phyloP scores from a whole-genome alignment of 305 asterid genomes.

The Fraxinus latifolia region DNA sequence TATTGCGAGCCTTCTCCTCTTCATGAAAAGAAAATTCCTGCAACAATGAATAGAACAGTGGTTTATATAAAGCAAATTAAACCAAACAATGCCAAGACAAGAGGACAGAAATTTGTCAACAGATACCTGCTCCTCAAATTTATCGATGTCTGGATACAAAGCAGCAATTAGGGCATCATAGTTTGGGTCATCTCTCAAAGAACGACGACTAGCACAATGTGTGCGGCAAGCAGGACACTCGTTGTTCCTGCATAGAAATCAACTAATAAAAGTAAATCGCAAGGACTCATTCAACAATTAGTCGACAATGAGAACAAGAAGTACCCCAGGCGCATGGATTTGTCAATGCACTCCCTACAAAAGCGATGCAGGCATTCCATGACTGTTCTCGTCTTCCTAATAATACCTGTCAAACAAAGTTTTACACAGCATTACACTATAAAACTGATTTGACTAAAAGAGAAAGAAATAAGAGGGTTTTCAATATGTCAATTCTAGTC shows the following conservation, averaged over 20 bases:
- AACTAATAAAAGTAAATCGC: conserved; percentile 12
- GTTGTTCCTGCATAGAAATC: conserved; percentile 62
- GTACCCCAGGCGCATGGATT: conserved; percentile 89
- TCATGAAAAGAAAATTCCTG: conserved; percentile 61
- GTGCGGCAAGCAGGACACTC: conserved; percentile 99
- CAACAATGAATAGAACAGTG: conserved; percentile 6
- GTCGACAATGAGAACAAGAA: conserved; percentile 22
- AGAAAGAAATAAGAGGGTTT: background rate
- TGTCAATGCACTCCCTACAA: conserved; percentile 98
- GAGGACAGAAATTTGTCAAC: conserved; percentile 13
- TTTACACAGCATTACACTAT: conserved; percentile 1
- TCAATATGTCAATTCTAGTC: background rate
- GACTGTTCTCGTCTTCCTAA: conserved; percentile 97
- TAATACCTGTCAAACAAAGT: conserved; percentile 57
- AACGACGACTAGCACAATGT: conserved; percentile 96
- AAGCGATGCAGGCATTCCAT: conserved; percentile 99
- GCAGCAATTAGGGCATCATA: conserved; percentile 48
- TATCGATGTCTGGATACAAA: conserved; percentile 49
- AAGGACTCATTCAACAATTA: conserved; percentile 18
- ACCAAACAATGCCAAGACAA: background rate
- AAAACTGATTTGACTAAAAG: background rate
- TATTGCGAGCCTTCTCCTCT: conserved; percentile 55
- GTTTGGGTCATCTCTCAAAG: conserved; percentile 95
- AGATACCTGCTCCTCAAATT: conserved; percentile 55
- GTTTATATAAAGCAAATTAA: conserved; percentile 1